Evolutionary conservation across 345 rosid species (phyloP).

Genomic region (Physaria fendleri): DNA sequence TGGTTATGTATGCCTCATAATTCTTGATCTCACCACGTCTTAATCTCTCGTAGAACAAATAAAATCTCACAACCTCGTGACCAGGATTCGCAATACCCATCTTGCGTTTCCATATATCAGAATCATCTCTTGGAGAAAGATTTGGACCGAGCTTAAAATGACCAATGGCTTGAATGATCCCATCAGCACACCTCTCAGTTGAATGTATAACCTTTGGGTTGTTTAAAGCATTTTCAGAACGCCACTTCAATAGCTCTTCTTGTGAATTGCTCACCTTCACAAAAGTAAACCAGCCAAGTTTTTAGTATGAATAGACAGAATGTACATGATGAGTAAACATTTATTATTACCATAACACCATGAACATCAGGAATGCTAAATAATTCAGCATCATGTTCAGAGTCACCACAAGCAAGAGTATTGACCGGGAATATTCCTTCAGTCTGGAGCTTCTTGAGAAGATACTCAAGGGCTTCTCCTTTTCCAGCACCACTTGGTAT

Average conservation of each 20-base stretch:
- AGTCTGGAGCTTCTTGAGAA: conserved; percentile 58
- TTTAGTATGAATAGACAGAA: background rate
- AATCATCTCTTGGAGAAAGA: conserved; percentile 68
- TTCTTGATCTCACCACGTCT: conserved; percentile 84
- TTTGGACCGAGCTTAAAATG: conserved; percentile 81
- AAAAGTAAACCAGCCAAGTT: background rate
- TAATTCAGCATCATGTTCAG: conserved; percentile 96
- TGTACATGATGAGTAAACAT: conserved; percentile 16
- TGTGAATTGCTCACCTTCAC: conserved; percentile 87
- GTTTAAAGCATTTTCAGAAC: conserved; percentile 68
- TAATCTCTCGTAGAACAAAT: conserved; percentile 75
- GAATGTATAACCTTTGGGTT: conserved; percentile 80
- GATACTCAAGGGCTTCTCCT: conserved; percentile 95
- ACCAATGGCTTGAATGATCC: conserved; percentile 87
- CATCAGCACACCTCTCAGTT: conserved; percentile 83
- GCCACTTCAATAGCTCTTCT: conserved; percentile 92
- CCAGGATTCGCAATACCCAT: conserved; percentile 33
- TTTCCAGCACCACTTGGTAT: conserved; percentile 89
- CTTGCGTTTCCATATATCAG: conserved; percentile 31
- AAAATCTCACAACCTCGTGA: conserved; percentile 54
- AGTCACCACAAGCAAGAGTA: conserved; percentile 96
- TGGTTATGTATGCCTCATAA: conserved; percentile 49
- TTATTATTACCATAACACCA: conserved; percentile 69
- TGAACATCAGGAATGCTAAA: conserved; percentile 80
- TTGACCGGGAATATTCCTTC: conserved; percentile 62